Evolutionary conservation across 805 yeast species (phyloP), one percentile per base, ranked within the genome.

Genomic region (Komagataella pastoris): DNA sequence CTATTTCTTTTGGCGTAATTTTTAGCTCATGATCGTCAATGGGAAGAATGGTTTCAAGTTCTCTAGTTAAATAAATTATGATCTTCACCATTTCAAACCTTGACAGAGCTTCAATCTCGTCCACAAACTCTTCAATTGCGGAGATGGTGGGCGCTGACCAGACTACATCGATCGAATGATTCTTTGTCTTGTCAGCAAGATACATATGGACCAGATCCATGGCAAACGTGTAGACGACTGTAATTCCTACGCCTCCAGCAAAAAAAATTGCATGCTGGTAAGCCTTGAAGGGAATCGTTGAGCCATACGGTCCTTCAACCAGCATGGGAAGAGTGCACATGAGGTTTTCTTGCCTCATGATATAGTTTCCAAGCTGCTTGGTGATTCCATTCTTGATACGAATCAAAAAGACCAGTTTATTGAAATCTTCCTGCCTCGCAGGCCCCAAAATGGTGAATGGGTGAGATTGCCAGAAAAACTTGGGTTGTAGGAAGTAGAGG

Each of bases 241-340:
- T 81, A 50, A 85, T 70, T 50, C 93, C 93, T 51, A 79, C 79
- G 30, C 93, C 91, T 48, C 88, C 90, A 6, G 90, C 84, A 23
- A 85, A 55, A 47, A 82, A 71, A 6, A 83, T 70, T 6, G 81
- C 75, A 52, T 76, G 73, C 49, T 79, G 75, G 57, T 74, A 83
- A 47, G 68, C 66, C 21, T 68, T 65, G n/a, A 79, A 66, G 1
- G 81, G 76, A 3, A 76, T 61, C 2, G 74, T 56, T 46, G 70
- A 69, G 2, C 91, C 87, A 59, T 85, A 85, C 1, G 90, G 89
- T 1, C 91, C 91, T 61, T 85, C 91, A 2, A 80, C 47, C 10
- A 69, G 61, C 7, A 72, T 59, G 40, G 40, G 14, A 30, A 30
- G 40, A 3, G 40, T 30, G 40, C 40, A 30, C 14, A 30, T 30